These are phyloP conservation scores for Imleria badia DNA, from an alignment of 768 basidiomycete species.

Conservation along the genomic window DNA sequence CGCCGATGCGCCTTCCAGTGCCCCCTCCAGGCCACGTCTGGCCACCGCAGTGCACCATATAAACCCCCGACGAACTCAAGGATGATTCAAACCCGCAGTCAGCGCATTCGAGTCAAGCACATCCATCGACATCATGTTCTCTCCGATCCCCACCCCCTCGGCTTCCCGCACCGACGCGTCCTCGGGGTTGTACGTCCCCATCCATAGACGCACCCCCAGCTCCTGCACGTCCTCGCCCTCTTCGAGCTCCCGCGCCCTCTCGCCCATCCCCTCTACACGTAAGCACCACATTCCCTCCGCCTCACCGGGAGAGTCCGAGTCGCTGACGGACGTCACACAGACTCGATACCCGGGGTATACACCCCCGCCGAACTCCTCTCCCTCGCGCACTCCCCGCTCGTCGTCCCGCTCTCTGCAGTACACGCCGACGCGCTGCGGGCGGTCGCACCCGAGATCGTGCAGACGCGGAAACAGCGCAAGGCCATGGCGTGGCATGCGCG, in stretches of 20 bases:
- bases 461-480: constrained; percentile 27
- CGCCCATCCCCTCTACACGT: constrained; percentile 1
- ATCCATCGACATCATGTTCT: constrained; percentile 25
- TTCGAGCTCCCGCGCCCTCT: constrained; percentile 6
- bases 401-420: constrained; percentile 6
- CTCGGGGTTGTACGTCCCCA: constrained; percentile 37
- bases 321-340: not conserved
- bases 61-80: not conserved
- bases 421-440: constrained; percentile 12
- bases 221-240: constrained; percentile 10
- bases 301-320: too few species aligned
- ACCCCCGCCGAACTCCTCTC: constrained; percentile 25
- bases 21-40: not conserved
- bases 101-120: too few species aligned
- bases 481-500: constrained; percentile 22
- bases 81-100: not conserved
- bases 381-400: constrained; percentile 24
- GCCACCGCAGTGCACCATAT: constrained; percentile 1
- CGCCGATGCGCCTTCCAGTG: not conserved
- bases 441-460: constrained; percentile 28
- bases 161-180: not conserved
- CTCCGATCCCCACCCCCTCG: constrained; percentile 17
- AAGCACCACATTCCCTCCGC: not conserved
- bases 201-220: constrained; percentile 36
- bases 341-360: constrained; percentile 19